A percentile compares a stretch with the other conserved stretches of the same genome.
These are phyloP conservation scores for Globisporangium nodosum DNA, from an alignment of 352 stramenopile genomes.

Conservation along the genomic window DNA sequence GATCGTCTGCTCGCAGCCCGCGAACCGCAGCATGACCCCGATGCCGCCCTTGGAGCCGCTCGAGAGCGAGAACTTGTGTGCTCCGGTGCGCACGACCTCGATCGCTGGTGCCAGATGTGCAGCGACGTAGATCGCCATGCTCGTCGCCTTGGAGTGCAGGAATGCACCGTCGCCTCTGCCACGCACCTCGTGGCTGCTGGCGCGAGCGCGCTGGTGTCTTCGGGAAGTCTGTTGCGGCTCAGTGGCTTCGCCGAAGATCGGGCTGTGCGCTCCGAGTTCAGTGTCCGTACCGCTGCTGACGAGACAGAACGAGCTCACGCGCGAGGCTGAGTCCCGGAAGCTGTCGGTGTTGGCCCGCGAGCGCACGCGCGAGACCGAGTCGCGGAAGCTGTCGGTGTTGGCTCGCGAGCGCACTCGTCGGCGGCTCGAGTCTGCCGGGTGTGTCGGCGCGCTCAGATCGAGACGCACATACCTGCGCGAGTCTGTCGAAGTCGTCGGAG, in stretches of 20 bases:
- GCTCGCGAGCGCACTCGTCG: conserved; percentile 7
- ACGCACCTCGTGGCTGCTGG: conserved; percentile 30
- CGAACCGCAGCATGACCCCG: conserved; percentile 38
- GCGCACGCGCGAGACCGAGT: conserved; percentile 5
- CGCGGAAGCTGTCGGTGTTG: conserved; percentile 13
- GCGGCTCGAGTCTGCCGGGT: conserved; percentile 5
- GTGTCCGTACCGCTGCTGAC: conserved; percentile 3
- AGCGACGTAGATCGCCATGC: conserved; percentile 53
- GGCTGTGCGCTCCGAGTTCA: too few species aligned
- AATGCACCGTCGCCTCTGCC: conserved; percentile 61
- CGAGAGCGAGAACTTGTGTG: conserved; percentile 53
- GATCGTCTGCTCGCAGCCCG: conserved; percentile 35
- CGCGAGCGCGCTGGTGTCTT: background rate
- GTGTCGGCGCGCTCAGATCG: background rate
- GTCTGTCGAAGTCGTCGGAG: conserved; percentile 3
- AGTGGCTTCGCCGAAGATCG: too few species aligned
- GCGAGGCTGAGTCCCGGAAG: conserved; percentile 10
- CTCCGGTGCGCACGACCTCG: conserved; percentile 39
- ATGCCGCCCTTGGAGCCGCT: conserved; percentile 62
- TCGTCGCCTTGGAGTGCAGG: conserved; percentile 58
- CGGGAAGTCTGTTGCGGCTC: conserved; percentile 1
- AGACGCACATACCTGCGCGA: conserved; percentile 1
- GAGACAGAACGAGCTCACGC: conserved; percentile 13
- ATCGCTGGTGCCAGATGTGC: conserved; percentile 26
- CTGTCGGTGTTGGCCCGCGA: conserved; percentile 10